phyloP scores from a whole-genome alignment of 345 rosid species.

The Linum tenue region DNA sequence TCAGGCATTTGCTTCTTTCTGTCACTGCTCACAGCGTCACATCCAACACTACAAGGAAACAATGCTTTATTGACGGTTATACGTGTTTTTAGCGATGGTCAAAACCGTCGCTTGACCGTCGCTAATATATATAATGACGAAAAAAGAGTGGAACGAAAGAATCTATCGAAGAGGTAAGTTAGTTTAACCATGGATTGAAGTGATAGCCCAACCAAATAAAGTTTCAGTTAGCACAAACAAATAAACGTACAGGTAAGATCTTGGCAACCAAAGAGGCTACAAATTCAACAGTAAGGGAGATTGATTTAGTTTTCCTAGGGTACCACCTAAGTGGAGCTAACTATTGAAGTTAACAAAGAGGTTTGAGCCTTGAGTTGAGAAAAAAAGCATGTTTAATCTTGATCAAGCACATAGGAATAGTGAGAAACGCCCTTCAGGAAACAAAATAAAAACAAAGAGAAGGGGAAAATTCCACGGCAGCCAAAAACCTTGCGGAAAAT shows the following conservation, averaged over 20 bases:
- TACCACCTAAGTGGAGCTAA: background rate
- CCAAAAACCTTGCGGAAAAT: background rate
- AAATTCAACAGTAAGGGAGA: background rate
- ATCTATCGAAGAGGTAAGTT: background rate
- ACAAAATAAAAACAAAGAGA: background rate
- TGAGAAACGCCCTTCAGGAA: background rate
- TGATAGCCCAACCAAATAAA: background rate
- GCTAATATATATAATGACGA: too few relatives aligned
- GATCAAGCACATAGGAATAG: background rate
- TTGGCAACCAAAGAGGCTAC: background rate
- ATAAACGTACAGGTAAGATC: too few relatives aligned
- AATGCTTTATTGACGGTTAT: too few relatives aligned
- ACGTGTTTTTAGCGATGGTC: too few relatives aligned
- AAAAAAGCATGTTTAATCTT: background rate
- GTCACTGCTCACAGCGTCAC: too few relatives aligned
- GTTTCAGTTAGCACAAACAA: too few relatives aligned
- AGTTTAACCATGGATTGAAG: background rate
- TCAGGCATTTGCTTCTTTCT: too few relatives aligned
- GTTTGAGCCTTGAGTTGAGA: too few relatives aligned
- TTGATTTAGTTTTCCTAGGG: background rate
- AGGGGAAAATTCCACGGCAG: background rate
- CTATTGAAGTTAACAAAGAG: background rate
- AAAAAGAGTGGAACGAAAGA: background rate
- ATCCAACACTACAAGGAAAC: too few relatives aligned
- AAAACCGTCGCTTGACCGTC: too few relatives aligned